These are phyloP conservation scores for Teunomyces panamensis DNA, from an alignment of 805 yeast species.

Conservation along the genomic window DNA sequence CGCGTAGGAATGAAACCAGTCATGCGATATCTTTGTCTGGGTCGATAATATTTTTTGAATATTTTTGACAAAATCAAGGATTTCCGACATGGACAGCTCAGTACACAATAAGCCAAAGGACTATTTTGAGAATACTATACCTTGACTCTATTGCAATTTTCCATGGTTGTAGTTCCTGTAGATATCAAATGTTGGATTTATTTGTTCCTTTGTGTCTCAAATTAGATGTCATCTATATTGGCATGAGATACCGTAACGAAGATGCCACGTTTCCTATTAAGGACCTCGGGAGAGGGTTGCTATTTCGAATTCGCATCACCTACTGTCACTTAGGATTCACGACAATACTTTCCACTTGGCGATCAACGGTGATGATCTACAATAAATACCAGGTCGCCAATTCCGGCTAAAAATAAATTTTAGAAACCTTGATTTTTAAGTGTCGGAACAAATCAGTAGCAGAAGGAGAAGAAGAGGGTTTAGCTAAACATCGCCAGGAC, in stretches of 20 bases:
- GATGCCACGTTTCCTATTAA: neutral
- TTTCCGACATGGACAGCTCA: neutral
- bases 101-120: neutral
- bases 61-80: neutral
- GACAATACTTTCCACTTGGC: neutral
- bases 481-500: neutral
- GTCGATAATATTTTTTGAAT: neutral
- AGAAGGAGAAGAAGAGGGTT: neutral
- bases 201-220: neutral
- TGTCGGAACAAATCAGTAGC: neutral
- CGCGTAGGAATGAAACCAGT: conserved; percentile 1
- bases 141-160: neutral
- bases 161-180: neutral
- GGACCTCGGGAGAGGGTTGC: neutral
- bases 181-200: neutral
- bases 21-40: neutral
- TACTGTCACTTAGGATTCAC: neutral
- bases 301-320: neutral
- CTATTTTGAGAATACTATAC: too few relatives aligned
- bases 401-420: neutral
- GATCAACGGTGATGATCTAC: conserved; percentile 1
- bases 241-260: neutral
- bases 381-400: neutral
- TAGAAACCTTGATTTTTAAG: neutral
- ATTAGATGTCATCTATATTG: neutral